Conservation (phyloP, 139 green algal species). For the Ulvella scutata region DNA sequence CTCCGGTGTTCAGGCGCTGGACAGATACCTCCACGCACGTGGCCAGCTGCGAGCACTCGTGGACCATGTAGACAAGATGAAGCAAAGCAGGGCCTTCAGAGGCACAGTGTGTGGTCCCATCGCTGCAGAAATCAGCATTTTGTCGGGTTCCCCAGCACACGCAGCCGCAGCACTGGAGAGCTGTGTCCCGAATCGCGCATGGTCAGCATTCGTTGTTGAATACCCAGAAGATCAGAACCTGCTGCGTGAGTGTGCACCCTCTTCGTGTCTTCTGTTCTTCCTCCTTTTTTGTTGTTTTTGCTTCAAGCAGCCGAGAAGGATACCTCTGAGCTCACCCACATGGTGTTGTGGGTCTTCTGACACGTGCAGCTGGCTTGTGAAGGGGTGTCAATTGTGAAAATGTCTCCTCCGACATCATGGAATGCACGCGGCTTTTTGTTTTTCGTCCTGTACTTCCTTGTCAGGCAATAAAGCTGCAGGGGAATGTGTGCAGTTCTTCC, state of each 20-base stretch:
- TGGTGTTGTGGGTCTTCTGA: no score
- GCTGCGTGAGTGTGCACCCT: constrained; percentile 5
- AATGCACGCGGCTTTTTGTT: no score
- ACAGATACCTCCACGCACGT: constrained; percentile 8
- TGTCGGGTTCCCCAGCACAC: neutral
- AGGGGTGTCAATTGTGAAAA: no score
- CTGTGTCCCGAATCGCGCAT: constrained; percentile 5
- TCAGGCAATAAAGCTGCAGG: no score
- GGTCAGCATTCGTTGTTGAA: constrained; percentile 27
- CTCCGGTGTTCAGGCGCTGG: constrained; percentile 16
- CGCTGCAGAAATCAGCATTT: constrained; percentile 33
- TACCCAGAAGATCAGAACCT: constrained; percentile 29
- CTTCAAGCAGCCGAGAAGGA: no score
- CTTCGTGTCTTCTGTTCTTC: no score
- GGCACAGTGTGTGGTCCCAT: constrained; percentile 45
- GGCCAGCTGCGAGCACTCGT: constrained; percentile 18
- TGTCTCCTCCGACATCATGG: no score
- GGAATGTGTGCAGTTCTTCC: no score
- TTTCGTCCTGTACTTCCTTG: no score
- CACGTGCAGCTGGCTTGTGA: no score
- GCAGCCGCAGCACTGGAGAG: neutral
- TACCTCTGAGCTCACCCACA: no score
- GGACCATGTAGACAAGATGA: constrained; percentile 8
- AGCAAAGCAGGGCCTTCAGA: constrained; percentile 13
- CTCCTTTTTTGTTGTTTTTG: no score